phyloP scores from a whole-genome alignment of 176 grass and related monocot species.

The Tillandsia leiboldiana region DNA sequence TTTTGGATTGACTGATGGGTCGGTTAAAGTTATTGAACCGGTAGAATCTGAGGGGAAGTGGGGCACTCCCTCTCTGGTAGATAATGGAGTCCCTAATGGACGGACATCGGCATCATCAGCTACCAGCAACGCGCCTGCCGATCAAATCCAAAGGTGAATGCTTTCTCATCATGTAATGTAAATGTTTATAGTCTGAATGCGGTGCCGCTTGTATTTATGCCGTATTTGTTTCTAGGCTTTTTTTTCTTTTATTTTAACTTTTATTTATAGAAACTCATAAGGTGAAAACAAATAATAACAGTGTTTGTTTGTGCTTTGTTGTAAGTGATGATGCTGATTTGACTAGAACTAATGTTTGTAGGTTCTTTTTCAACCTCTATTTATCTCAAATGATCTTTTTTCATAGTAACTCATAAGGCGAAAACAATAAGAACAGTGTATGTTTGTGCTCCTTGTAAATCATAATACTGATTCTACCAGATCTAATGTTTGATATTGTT shows the following conservation, averaged over 20 bases:
- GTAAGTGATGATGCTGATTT: neutral
- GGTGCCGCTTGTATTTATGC: no score
- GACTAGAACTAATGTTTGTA: neutral
- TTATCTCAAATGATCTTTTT: neutral
- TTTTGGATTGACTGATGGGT: slow-evolving; percentile 73
- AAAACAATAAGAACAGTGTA: neutral
- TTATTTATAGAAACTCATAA: neutral
- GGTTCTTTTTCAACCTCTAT: neutral
- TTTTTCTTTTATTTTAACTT: no score
- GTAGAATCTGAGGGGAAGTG: slow-evolving; percentile 70
- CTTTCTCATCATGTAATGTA: neutral
- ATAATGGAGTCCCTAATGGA: slow-evolving; percentile 53
- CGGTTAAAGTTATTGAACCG: slow-evolving; percentile 78
- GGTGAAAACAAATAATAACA: no score
- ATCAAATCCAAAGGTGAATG: slow-evolving; percentile 72
- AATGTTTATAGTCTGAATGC: no score
- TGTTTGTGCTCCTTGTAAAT: neutral
- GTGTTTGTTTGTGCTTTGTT: neutral
- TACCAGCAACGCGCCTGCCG: slow-evolving; percentile 41
- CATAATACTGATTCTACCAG: neutral
- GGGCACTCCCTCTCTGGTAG: slow-evolving; percentile 40
- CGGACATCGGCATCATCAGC: slow-evolving; percentile 39
- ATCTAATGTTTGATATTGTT: no score
- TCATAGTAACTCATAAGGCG: neutral
- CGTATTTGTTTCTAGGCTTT: no score